Evolutionary conservation across 345 rosid genomes (phyloP).

Genomic region (Barbarea vulgaris): DNA sequence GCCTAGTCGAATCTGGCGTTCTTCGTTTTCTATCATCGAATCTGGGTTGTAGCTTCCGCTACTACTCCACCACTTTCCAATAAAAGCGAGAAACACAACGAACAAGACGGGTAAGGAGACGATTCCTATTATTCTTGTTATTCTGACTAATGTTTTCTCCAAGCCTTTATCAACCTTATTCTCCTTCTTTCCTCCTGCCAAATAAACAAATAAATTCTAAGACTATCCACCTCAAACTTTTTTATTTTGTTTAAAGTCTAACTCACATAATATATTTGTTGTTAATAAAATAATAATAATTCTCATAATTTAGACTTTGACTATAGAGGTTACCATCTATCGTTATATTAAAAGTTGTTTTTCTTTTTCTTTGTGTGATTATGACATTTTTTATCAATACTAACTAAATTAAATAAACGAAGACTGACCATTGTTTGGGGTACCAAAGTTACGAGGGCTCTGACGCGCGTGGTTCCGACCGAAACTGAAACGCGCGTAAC

Average conservation of each 20-base stretch:
- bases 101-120: constrained; percentile 74
- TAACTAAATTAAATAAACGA: background rate
- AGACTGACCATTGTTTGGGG: constrained; percentile 34
- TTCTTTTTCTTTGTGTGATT: background rate
- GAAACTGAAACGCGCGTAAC: constrained; percentile 70
- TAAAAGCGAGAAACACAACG: constrained; percentile 67
- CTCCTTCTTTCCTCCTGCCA: constrained; percentile 11
- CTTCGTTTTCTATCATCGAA: too few relatives aligned
- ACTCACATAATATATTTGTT: too few relatives aligned
- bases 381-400: background rate
- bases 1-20: too few relatives aligned
- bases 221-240: background rate
- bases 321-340: constrained; percentile 3
- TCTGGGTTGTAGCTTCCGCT: too few relatives aligned
- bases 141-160: constrained; percentile 80
- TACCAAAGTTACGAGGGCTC: background rate
- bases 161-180: constrained; percentile 49
- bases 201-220: background rate
- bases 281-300: background rate
- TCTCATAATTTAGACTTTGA: background rate
- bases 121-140: constrained; percentile 78
- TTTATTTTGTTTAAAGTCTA: too few relatives aligned
- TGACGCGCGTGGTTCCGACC: constrained; percentile 39
- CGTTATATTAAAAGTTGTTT: background rate
- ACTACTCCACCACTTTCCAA: too few relatives aligned